phyloP scores from a whole-genome alignment of 1,284 basidiomycete genomes.

The Ceratobasidium sp. region DNA sequence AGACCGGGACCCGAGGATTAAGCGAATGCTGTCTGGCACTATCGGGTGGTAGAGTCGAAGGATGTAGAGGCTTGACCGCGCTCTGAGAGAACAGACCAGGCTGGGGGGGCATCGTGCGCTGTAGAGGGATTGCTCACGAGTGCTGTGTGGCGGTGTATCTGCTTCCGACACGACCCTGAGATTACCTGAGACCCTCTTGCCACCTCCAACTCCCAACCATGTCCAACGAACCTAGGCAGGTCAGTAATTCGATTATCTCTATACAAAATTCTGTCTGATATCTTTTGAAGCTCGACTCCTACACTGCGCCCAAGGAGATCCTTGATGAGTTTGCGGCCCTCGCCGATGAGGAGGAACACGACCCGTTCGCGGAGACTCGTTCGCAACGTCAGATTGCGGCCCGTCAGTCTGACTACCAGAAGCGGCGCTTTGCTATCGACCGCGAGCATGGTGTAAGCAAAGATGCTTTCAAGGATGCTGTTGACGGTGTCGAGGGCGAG shows the following conservation, averaged over 20 bases:
- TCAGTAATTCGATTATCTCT: background rate
- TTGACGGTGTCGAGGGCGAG: constrained; percentile 67
- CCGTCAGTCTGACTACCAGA: constrained; percentile 96
- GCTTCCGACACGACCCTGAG: constrained; percentile 27
- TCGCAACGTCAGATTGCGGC: constrained; percentile 92
- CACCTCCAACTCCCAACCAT: constrained; percentile 35
- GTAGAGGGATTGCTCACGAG: background rate
- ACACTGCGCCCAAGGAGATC: constrained; percentile 93
- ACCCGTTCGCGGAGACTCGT: constrained; percentile 94
- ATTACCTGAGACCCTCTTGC: constrained; percentile 15
- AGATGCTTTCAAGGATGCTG: constrained; percentile 77
- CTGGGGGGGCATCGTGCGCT: constrained; percentile 23
- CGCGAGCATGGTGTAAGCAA: constrained; percentile 59
- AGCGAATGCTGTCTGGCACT: constrained; percentile 32
- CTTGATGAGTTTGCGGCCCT: constrained; percentile 93
- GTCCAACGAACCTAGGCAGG: constrained; percentile 38
- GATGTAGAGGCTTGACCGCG: constrained; percentile 30
- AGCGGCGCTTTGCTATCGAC: constrained; percentile 86
- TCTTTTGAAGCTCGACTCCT: constrained; percentile 74
- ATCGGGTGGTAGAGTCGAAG: constrained; percentile 37
- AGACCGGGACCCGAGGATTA: constrained; percentile 16
- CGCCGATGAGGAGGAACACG: constrained; percentile 89
- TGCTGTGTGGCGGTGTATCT: background rate
- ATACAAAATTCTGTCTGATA: constrained; percentile 6
- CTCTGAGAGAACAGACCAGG: constrained; percentile 32